These are phyloP conservation scores for Rhododendron molle DNA, from an alignment of 148 eudicot genomes.

Conservation along the genomic window DNA sequence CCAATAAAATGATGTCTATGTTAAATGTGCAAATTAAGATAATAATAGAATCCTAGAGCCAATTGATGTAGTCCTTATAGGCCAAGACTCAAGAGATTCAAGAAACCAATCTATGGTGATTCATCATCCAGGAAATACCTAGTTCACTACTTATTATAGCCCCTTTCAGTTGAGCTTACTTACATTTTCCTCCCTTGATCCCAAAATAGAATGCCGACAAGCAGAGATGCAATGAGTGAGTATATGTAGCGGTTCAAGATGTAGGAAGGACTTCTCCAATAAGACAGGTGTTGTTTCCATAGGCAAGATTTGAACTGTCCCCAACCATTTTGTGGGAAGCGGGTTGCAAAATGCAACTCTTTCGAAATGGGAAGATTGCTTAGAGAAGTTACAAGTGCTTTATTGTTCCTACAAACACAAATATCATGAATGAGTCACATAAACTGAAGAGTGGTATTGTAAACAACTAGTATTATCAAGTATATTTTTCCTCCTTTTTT, in stretches of 20 bases:
- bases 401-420: constrained; percentile 46
- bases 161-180: not conserved
- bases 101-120: not conserved
- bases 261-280: not conserved
- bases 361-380: not conserved
- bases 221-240: not conserved
- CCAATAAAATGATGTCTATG: not conserved
- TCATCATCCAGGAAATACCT: not conserved
- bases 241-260: not conserved
- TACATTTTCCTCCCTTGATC: not conserved
- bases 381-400: constrained; percentile 29
- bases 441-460: not conserved
- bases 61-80: not conserved
- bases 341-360: not conserved
- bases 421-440: not conserved
- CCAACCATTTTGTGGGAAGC: not conserved
- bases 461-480: not conserved
- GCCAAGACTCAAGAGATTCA: not conserved
- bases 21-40: not conserved
- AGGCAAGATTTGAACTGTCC: constrained; percentile 1
- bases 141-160: not conserved
- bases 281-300: not conserved
- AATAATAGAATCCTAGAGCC: not conserved
- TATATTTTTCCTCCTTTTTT: not conserved
- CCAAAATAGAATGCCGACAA: not conserved